phyloP scores from a whole-genome alignment of 2,329 filamentous ascomycete species.

The Tolypocladium paradoxum region DNA sequence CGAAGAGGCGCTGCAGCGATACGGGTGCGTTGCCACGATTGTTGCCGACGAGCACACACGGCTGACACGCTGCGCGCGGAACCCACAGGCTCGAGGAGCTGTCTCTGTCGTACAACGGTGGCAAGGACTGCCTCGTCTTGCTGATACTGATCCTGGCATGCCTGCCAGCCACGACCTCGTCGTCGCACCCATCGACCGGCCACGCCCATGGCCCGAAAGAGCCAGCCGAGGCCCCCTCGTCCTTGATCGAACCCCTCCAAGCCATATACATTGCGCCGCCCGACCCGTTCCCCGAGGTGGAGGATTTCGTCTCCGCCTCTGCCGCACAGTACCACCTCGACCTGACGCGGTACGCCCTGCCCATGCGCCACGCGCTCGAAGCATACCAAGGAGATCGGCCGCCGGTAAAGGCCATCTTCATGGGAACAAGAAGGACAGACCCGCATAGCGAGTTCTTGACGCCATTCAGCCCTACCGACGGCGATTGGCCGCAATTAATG shows the following conservation, averaged over 20 bases:
- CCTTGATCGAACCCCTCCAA: constrained; percentile 44
- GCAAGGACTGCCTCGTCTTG: constrained; percentile 93
- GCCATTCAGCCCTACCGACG: constrained; percentile 79
- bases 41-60: neutral
- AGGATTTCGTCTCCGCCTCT: constrained; percentile 66
- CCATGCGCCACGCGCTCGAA: constrained; percentile 74
- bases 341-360: constrained; percentile 60
- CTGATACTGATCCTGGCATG: constrained; percentile 73
- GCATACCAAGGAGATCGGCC: constrained; percentile 59
- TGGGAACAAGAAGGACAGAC: constrained; percentile 74
- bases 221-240: constrained; percentile 3
- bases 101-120: constrained; percentile 91
- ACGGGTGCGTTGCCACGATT: constrained; percentile 45
- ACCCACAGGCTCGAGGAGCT: constrained; percentile 57
- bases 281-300: constrained; percentile 77
- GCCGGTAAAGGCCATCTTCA: constrained; percentile 47
- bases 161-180: constrained; percentile 26
- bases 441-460: constrained; percentile 72
- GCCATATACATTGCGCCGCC: constrained; percentile 82
- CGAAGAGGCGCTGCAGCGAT: constrained; percentile 61
- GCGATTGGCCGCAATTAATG: constrained; percentile 86
- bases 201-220: neutral
- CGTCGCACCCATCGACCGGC: constrained; percentile 11
- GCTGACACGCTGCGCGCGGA: constrained; percentile 5
- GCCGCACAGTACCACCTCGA: constrained; percentile 62